Evolutionary conservation across 1,284 basidiomycete species (phyloP).

Genomic region (Volvariella volvacea): DNA sequence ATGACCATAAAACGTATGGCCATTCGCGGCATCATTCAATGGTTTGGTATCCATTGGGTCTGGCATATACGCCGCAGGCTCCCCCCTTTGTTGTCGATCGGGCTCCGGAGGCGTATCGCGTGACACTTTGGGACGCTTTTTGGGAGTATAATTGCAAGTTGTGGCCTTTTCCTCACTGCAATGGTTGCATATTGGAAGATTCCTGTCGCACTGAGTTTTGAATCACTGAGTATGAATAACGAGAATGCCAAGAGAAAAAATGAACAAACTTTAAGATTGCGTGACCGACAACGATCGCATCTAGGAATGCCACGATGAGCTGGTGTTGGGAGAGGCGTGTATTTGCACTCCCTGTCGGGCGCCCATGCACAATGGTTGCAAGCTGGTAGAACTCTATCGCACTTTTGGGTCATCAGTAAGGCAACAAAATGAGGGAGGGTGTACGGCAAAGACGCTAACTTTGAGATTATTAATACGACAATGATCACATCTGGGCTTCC

Average conservation of each 20-base stretch:
- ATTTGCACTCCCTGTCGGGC: constrained; percentile 55
- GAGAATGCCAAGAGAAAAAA: constrained; percentile 5
- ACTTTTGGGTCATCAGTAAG: constrained; percentile 29
- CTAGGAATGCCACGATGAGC: constrained; percentile 69
- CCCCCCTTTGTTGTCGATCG: neutral
- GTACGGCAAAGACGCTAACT: constrained; percentile 30
- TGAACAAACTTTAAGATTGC: constrained; percentile 57
- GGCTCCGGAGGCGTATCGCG: constrained; percentile 1
- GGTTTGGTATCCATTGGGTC: constrained; percentile 36
- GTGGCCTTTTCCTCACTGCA: constrained; percentile 37
- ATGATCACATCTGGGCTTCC: constrained; percentile 66
- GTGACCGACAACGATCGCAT: constrained; percentile 59
- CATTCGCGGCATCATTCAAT: constrained; percentile 19
- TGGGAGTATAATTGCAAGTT: constrained; percentile 63
- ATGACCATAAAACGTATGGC: constrained; percentile 23
- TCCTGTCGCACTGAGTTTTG: constrained; percentile 51
- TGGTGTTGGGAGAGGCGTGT: constrained; percentile 65
- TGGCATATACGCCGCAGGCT: neutral
- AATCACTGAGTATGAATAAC: constrained; percentile 6
- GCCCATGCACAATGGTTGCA: constrained; percentile 70
- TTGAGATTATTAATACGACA: constrained; percentile 67
- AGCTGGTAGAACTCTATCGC: constrained; percentile 62
- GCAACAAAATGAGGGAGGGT: neutral
- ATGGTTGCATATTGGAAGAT: constrained; percentile 63
- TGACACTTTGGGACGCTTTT: constrained; percentile 51